phyloP scores from a whole-genome alignment of 148 eudicot species.

The Camellia granthamiana region DNA sequence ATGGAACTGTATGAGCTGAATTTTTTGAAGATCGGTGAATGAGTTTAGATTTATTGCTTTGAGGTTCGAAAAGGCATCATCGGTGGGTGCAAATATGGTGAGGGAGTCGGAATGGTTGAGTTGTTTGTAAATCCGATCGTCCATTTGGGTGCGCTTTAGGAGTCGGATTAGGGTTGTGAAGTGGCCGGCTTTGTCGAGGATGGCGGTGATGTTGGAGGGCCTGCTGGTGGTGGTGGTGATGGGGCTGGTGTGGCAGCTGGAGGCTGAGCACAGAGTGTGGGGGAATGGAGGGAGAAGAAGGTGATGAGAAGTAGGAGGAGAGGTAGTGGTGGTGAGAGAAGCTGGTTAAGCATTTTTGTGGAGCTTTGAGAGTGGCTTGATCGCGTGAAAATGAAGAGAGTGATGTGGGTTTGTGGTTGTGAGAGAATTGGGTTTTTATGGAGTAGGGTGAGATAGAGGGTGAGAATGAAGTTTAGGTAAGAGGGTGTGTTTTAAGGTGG shows the following conservation, averaged over 20 bases:
- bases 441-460: not conserved
- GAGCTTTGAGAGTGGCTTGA: not conserved
- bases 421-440: not conserved
- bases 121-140: not conserved
- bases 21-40: not conserved
- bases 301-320: not conserved
- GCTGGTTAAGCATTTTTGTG: not conserved
- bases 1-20: constrained; percentile 17
- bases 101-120: constrained; percentile 9
- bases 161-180: not conserved
- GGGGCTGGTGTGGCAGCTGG: not conserved
- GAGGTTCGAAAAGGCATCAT: not conserved
- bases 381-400: not conserved
- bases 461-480: constrained; percentile 1
- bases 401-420: not conserved
- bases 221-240: not conserved
- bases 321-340: not conserved
- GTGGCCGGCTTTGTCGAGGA: constrained; percentile 15
- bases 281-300: not conserved
- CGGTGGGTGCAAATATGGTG: constrained; percentile 11
- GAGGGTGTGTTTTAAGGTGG: not conserved
- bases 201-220: not conserved
- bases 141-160: constrained; percentile 10
- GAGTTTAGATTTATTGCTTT: not conserved
- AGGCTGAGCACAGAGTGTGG: not conserved